These are phyloP conservation scores for Psophocarpus tetragonolobus DNA, from an alignment of 306 rosid genomes.

Conservation along the genomic window DNA sequence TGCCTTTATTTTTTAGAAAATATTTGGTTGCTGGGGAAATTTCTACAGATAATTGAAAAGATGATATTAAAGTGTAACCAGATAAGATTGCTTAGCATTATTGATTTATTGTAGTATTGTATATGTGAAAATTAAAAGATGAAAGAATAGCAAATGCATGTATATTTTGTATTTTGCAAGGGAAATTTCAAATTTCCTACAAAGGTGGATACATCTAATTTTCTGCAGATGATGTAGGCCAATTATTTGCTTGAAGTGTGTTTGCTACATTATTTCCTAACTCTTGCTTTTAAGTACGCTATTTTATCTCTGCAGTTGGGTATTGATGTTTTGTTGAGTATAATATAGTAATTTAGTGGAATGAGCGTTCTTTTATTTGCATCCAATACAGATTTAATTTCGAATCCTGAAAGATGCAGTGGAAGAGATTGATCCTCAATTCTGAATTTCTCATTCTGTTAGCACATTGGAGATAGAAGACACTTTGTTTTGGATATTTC, in stretches of 20 bases:
- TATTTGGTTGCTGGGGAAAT: neutral
- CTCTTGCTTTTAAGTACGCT: neutral
- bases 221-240: neutral
- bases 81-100: neutral
- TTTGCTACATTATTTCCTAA: neutral
- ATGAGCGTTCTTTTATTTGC: neutral
- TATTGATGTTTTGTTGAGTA: neutral
- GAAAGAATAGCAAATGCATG: neutral
- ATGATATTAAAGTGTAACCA: neutral
- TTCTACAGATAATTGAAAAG: neutral
- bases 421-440: neutral
- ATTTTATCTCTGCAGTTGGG: neutral
- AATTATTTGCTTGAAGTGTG: neutral
- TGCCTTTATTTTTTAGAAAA: neutral
- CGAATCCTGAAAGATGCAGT: neutral
- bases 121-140: neutral
- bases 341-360: neutral
- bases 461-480: neutral
- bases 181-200: neutral
- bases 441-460: neutral
- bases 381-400: neutral
- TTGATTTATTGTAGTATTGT: neutral
- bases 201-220: neutral
- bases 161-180: neutral
- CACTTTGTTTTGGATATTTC: no score